Evolutionary conservation across 2,329 filamentous ascomycete genomes (phyloP).

Genomic region (Verticillium albo-atrum): DNA sequence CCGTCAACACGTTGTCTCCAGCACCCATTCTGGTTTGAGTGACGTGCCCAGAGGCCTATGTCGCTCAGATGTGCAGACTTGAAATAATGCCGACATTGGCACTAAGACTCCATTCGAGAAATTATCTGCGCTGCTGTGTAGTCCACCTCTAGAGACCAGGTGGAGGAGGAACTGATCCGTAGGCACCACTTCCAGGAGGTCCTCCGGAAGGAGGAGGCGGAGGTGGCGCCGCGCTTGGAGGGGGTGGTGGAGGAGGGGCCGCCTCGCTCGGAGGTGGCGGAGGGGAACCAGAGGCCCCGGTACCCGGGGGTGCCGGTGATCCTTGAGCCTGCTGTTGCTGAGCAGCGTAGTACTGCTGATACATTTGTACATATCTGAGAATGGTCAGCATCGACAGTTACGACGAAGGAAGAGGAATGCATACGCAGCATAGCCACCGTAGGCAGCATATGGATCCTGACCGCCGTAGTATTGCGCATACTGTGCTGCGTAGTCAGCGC

Average conservation of each 20-base stretch:
- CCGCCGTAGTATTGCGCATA: conserved; percentile 78
- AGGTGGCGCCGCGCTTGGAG: conserved; percentile 51
- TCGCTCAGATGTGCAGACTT: no score
- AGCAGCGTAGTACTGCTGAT: conserved; percentile 64
- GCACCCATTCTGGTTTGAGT: no score
- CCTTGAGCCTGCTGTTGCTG: conserved; percentile 44
- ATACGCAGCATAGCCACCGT: conserved; percentile 81
- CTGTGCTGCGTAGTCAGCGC: conserved; percentile 68
- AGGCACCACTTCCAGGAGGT: conserved; percentile 49
- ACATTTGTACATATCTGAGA: conserved; percentile 61
- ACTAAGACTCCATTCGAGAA: background rate
- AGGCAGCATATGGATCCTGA: conserved; percentile 82
- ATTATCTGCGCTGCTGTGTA: background rate
- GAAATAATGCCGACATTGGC: no score
- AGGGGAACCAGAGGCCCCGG: conserved; percentile 38
- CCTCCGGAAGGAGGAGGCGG: conserved; percentile 40
- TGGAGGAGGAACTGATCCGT: conserved; percentile 56
- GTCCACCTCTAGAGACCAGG: conserved; percentile 39
- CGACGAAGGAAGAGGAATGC: conserved; percentile 12
- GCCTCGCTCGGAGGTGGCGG: conserved; percentile 55
- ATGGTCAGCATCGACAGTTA: conserved; percentile 14
- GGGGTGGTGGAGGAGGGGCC: conserved; percentile 57
- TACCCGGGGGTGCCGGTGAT: conserved; percentile 39
- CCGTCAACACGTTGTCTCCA: no score
- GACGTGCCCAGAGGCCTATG: no score